These are phyloP conservation scores for Yamadazyma tumulicola DNA, from an alignment of 805 yeast genomes.

Conservation along the genomic window DNA sequence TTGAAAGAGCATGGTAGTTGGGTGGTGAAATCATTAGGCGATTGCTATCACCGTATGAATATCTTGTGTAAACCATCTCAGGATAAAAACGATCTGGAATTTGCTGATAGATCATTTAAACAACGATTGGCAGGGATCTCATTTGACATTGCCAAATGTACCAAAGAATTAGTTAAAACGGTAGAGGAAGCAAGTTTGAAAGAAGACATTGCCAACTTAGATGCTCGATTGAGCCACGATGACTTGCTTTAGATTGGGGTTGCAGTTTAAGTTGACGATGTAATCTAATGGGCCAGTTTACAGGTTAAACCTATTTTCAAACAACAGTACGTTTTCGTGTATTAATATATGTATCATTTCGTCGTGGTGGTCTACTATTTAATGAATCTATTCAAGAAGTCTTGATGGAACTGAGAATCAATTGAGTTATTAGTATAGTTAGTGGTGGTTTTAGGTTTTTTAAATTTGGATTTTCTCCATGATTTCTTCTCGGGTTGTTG, in stretches of 20 bases:
- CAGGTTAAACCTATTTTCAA: neutral
- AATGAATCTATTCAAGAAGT: conserved; percentile 32
- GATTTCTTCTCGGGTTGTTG: conserved; percentile 18
- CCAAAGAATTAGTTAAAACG: conserved; percentile 91
- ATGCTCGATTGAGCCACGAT: conserved; percentile 52
- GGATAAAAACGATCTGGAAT: conserved; percentile 47
- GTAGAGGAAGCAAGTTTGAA: conserved; percentile 91
- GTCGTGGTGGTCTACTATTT: conserved; percentile 14
- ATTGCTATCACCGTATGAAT: conserved; percentile 82
- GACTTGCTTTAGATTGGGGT: conserved; percentile 20
- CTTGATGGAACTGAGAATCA: conserved; percentile 32
- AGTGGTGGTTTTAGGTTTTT: conserved; percentile 2
- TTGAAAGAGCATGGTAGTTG: conserved; percentile 88
- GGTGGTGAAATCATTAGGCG: conserved; percentile 83
- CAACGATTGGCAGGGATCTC: conserved; percentile 95
- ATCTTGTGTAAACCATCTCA: conserved; percentile 51
- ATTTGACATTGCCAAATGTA: conserved; percentile 93
- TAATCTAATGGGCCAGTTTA: too few relatives aligned
- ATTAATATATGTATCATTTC: conserved; percentile 3
- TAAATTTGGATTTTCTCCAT: conserved; percentile 26
- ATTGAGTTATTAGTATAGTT: conserved; percentile 31
- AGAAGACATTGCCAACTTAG: conserved; percentile 79
- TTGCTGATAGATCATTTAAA: conserved; percentile 84
- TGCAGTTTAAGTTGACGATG: neutral
- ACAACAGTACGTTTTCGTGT: too few relatives aligned